Evolutionary conservation across 2,329 filamentous ascomycete species (phyloP), one percentile per base, ranked within the genome.

Genomic region (Zasmidium cellare): DNA sequence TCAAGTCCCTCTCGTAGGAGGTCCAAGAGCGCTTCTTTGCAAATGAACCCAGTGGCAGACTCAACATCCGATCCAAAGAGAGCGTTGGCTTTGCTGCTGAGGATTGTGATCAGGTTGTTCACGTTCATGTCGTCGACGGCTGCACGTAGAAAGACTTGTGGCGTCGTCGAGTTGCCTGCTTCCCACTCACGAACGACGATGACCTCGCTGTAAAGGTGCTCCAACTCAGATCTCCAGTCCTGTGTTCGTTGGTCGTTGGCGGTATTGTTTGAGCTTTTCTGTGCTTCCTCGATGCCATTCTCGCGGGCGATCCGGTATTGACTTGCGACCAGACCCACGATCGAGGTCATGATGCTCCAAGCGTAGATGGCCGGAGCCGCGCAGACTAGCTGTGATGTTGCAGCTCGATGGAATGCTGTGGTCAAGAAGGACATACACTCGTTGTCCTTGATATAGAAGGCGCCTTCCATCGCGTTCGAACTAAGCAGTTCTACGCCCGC

Each of bases 291-390:
- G 12, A 80, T 51, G 79, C 38, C 80, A 56, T 84, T 80, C 63
- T 86, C 88, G 12, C 25, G 25, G 25, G 25, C 84, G 83, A 45
- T 64, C 16, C 35, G 35, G 16, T 28, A 28, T n/a, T 41, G 35
- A 3, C 12, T 14, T n/a, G 35, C n/a, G n/a, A n/a, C 35, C n/a
- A 18, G 12, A n/a, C 85, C 84, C 76, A 94, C 85, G 23, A 83
- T 81, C 67, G 89, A 84, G 9, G 92, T 79, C 23, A 96, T 83
- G 49, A 93, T 79, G 3, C 87, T 86, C 92, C 92, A 97, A 2
- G 89, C 85, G 64, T 96, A 89, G 19, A 91, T 82, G 18, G 90
- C 85, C 1, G 91, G 90, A 55, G 84, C 86, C 19, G 89, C 89
- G 35, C 84, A 84, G 38, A 80, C 77, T n/a, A 84, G 79, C 16